These are phyloP conservation scores for Rugonectria rugulosa DNA, from an alignment of 2,329 filamentous ascomycete genomes.

Conservation along the genomic window DNA sequence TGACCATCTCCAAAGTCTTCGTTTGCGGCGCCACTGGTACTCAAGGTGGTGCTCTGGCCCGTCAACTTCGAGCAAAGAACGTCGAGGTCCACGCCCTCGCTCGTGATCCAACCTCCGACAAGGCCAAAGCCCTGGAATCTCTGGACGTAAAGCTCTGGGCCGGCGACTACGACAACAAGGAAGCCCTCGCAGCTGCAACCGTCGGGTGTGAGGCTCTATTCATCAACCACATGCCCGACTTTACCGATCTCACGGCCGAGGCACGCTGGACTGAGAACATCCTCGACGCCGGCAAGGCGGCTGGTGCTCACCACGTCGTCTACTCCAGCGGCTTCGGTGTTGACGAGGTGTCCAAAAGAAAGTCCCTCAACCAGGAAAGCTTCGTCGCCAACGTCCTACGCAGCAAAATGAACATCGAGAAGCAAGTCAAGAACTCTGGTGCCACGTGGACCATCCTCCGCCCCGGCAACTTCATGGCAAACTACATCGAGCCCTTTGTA, in stretches of 20 bases:
- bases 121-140: conserved; percentile 39
- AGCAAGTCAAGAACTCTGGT: conserved; percentile 43
- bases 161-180: conserved; percentile 45
- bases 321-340: conserved; percentile 46
- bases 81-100: conserved; percentile 45
- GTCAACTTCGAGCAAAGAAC: conserved; percentile 42
- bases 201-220: conserved; percentile 43
- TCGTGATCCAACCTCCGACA: conserved; percentile 41
- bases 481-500: conserved; percentile 54
- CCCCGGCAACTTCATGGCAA: conserved; percentile 60
- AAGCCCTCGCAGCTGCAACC: conserved; percentile 40
- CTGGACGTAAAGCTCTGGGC: conserved; percentile 44
- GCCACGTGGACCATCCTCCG: conserved; percentile 57
- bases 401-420: conserved; percentile 53
- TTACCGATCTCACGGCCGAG: conserved; percentile 42
- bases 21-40: conserved; percentile 50
- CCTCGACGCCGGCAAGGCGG: conserved; percentile 46
- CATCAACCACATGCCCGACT: conserved; percentile 44
- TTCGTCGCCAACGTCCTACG: conserved; percentile 42
- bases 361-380: conserved; percentile 36
- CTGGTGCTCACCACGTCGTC: conserved; percentile 48
- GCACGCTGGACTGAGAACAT: conserved; percentile 41
- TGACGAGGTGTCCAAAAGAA: conserved; percentile 39
- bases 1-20: conserved; percentile 46
- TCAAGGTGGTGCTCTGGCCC: conserved; percentile 48